Evolutionary conservation across 768 basidiomycete genomes (phyloP).

Genomic region (Naematelia encephala): DNA sequence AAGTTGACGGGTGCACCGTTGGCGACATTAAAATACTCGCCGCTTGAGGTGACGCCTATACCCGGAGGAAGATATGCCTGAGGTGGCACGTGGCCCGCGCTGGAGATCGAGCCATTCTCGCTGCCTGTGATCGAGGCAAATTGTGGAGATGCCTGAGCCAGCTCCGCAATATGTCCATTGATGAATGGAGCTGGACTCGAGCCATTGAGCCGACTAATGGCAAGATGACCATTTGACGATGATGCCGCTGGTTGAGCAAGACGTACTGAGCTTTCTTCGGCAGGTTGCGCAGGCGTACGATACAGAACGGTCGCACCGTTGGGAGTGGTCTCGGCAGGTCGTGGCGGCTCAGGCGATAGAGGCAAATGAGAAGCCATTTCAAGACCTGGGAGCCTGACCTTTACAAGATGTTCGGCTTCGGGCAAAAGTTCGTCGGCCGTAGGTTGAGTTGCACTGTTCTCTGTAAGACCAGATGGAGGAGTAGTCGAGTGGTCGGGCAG

Average conservation of each 20-base stretch:
- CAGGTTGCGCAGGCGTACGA: neutral
- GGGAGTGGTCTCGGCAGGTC: slow-evolving; percentile 8
- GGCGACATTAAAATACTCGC: slow-evolving; percentile 18
- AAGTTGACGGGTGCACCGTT: slow-evolving; percentile 16
- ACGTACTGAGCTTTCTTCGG: neutral
- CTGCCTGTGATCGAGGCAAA: slow-evolving; percentile 1
- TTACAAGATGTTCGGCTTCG: slow-evolving; percentile 16
- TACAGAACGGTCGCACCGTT: slow-evolving; percentile 9
- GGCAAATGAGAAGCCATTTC: neutral
- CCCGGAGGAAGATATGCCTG: slow-evolving; percentile 15
- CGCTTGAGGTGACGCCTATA: slow-evolving; percentile 13
- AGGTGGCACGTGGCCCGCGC: slow-evolving; percentile 13
- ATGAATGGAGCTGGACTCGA: neutral
- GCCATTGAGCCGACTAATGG: neutral
- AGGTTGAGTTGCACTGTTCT: slow-evolving; percentile 23
- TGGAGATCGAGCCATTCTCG: slow-evolving; percentile 27
- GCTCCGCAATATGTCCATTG: neutral
- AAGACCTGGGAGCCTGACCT: slow-evolving; percentile 31
- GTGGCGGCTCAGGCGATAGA: neutral
- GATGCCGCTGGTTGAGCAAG: neutral
- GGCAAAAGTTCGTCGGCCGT: slow-evolving; percentile 27
- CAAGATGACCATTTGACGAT: neutral
- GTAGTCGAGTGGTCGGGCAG: neutral
- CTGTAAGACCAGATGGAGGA: slow-evolving; percentile 7
- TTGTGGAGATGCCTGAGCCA: neutral